phyloP scores from a whole-genome alignment of 163 green algal genomes.

The Chloromonas sp. region DNA sequence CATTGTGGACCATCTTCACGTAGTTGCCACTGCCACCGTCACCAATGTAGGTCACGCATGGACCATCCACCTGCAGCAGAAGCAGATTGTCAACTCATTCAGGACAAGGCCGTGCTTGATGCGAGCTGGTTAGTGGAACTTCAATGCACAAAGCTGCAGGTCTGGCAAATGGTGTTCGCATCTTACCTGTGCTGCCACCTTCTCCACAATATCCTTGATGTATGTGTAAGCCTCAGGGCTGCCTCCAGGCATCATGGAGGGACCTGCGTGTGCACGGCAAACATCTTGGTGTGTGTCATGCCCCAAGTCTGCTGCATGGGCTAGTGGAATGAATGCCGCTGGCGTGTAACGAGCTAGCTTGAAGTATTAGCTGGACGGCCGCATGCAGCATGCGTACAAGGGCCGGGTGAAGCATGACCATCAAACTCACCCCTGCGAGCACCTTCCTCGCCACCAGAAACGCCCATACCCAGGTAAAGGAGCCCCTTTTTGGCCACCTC shows the following conservation, averaged over 20 bases:
- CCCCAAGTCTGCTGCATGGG: too few relatives aligned
- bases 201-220: constrained; percentile 86
- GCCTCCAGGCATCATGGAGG: constrained; percentile 96
- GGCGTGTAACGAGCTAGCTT: too few relatives aligned
- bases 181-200: constrained; percentile 85
- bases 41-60: constrained; percentile 95
- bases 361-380: too few relatives aligned
- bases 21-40: constrained; percentile 92
- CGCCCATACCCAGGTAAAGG: constrained; percentile 95
- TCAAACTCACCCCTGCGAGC: constrained; percentile 72
- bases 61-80: constrained; percentile 67
- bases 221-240: constrained; percentile 69
- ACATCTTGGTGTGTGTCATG: too few relatives aligned
- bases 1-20: constrained; percentile 99
- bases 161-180: too few relatives aligned
- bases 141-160: too few relatives aligned
- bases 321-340: too few relatives aligned
- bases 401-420: neutral
- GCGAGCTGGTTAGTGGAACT: too few relatives aligned
- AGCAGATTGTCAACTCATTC: too few relatives aligned
- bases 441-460: constrained; percentile 95
- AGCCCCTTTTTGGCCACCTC: constrained; percentile 79
- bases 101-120: too few relatives aligned
- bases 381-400: too few relatives aligned
- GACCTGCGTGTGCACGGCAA: constrained; percentile 46